Evolutionary conservation across 495 filamentous ascomycete genomes (phyloP).

Genomic region (Xylaria intraflava): DNA sequence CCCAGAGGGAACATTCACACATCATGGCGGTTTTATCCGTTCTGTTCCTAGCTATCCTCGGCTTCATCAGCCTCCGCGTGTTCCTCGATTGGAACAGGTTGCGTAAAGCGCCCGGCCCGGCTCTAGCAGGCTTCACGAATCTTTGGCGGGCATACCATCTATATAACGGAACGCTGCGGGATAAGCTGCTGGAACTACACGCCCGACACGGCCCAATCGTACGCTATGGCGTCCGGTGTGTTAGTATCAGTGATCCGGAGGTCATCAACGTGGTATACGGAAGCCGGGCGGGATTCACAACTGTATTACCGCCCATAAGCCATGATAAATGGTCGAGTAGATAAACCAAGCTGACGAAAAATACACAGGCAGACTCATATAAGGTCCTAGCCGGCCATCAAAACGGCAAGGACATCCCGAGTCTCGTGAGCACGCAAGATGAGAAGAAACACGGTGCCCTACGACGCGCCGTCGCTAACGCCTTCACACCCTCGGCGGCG

Average conservation of each 20-base stretch:
- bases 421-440: constrained; percentile 20
- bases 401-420: constrained; percentile 23
- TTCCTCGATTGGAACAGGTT: constrained; percentile 17
- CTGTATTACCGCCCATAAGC: constrained; percentile 6
- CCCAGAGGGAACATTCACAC: not conserved
- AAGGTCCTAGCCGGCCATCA: constrained; percentile 15
- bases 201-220: constrained; percentile 21
- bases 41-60: not conserved
- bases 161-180: constrained; percentile 15
- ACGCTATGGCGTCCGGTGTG: constrained; percentile 22
- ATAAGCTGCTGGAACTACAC: constrained; percentile 19
- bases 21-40: not conserved
- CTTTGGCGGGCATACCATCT: constrained; percentile 25
- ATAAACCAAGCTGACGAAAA: not conserved
- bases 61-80: constrained; percentile 2
- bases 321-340: not conserved
- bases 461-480: constrained; percentile 22
- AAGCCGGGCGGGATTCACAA: constrained; percentile 23
- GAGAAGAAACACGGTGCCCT: constrained; percentile 18
- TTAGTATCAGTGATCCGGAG: constrained; percentile 25
- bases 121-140: constrained; percentile 19
- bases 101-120: constrained; percentile 23
- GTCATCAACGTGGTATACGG: constrained; percentile 24
- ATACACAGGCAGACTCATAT: constrained; percentile 15
- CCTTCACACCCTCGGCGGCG: constrained; percentile 22